Evolutionary conservation across 2,329 filamentous ascomycete species (phyloP), one percentile per base, ranked within the genome.

Genomic region (Akanthomyces muscarius): DNA sequence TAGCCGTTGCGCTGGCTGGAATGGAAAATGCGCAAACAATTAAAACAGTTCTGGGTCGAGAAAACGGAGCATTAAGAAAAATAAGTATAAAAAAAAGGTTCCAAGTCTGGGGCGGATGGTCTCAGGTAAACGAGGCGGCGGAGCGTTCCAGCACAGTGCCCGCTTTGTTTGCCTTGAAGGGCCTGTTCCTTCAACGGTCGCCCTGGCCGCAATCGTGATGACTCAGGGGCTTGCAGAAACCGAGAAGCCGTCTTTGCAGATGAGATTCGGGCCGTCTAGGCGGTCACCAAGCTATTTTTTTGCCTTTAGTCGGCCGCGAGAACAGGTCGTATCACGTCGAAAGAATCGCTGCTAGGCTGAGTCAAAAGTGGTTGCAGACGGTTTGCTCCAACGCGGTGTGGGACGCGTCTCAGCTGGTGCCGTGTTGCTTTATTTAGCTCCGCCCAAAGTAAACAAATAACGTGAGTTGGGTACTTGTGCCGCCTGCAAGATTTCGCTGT

Each of bases 1-100:
- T 69, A 68, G 71, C 68, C 63, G 58, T 61, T 7, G 48, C 14
- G 48, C 21, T 36, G 41, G 58, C 25, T 61, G 58, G 59, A 61
- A 61, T 36, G 33, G 33, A 36, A 30, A 30, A 36, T 61, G 59
- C 51, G 59, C 41, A n/a, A 14, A 28, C 18, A 28, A 30, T 30
- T 28, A 16, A 51, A 50, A 5, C 21, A 4, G 28, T 13, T 6
- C 18, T 42, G 10, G 36, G 21, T 28, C 25, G 18, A 33, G 44
- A 44, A 25, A 42, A 38, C 21, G 42, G 51, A 36, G 30, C 38
- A 55, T 47, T 6, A 21, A 21, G 25, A 25, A 30, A 18, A 50
- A 3, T 7, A 38, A 21, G 11, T 6, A n/a, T n/a, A n/a, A 45
- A 23, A 25, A 30, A 50, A 33, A 33, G 18, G 14, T 23, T 11